Evolutionary conservation across 2,329 filamentous ascomycete genomes (phyloP).

Genomic region (Leptographium galeiforme): DNA sequence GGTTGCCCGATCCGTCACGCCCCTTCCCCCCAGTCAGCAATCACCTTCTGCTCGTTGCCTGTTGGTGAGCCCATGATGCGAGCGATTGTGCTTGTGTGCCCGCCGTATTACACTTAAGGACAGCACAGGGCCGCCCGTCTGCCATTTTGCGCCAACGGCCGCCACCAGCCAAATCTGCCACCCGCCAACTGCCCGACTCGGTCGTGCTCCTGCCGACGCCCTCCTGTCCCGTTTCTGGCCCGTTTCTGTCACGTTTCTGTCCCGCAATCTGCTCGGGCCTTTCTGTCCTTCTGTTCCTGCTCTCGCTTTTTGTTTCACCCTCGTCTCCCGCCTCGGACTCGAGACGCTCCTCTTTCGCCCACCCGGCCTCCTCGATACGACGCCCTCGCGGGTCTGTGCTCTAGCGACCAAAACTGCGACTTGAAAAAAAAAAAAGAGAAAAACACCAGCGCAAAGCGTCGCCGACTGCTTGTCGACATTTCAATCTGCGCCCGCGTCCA

Average conservation of each 20-base stretch:
- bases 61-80: background rate
- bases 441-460: too few relatives aligned
- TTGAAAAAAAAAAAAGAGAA: too few relatives aligned
- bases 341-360: background rate
- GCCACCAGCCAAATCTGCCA: too few relatives aligned
- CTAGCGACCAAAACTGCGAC: background rate
- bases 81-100: background rate
- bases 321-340: background rate
- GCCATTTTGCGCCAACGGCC: background rate
- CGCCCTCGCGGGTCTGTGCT: background rate
- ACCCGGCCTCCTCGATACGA: background rate
- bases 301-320: background rate
- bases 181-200: too few relatives aligned
- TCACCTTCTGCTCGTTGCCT: background rate
- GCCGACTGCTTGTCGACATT: too few relatives aligned
- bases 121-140: too few relatives aligned
- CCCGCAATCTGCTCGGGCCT: background rate
- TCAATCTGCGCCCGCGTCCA: too few relatives aligned
- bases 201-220: too few relatives aligned
- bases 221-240: background rate
- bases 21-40: background rate
- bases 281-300: background rate
- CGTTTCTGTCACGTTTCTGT: background rate
- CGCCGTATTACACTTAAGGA: background rate
- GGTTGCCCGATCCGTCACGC: background rate